Base-by-base conservation (phyloP, 2,329 filamentous ascomycete genomes). In the Coniochaeta pulveracea region DNA sequence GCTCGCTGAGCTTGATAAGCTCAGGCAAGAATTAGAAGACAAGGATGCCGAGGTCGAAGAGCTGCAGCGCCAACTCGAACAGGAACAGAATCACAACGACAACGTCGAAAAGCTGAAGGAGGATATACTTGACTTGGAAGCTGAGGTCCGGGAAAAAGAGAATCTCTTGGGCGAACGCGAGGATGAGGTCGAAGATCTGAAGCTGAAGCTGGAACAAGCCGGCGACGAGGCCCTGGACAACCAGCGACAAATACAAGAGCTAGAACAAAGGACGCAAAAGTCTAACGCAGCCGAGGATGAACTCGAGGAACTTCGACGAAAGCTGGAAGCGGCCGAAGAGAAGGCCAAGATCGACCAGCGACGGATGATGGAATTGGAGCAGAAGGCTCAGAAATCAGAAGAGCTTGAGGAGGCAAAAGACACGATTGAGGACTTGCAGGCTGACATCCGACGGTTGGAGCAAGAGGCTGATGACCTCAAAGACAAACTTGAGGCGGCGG, bases 91-190 rank as follows among this genome's bases (percentile, higher is more conserved):
- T 36, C 68, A 68, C 37, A 63, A 67, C 26, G 71, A 72, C 22
- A 67, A 76, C 43, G 48, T 80, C 11, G 74, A 79, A 27, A 76
- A 79, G 41, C 56, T 91, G 3, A 76, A 76, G 32, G 80, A 85
- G 43, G 76, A 82, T 16, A 70, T 93, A 10, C 72, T 72, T 22
- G 83, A 93, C 45, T 61, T 89, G 5, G 81, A 93, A 53, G 72
- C 76, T 4, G 77, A 85, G 7, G 52, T 89, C 10, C 72, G 82
- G 26, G 79, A 85, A 40, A 89, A 85, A 49, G 80, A 89, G 37
- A 73, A 77, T 3, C 51, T 74, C 2, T 69, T 93, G 23, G 76
- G 80, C 31, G 74, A 85, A 41, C 76, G 76, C 14, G 81, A 91
- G 33, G 81, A 88, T 40, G 76, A 85, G 43, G 60, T 86, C 10